Evolutionary conservation across 345 rosid genomes (phyloP).

Genomic region (Camelina neglecta): DNA sequence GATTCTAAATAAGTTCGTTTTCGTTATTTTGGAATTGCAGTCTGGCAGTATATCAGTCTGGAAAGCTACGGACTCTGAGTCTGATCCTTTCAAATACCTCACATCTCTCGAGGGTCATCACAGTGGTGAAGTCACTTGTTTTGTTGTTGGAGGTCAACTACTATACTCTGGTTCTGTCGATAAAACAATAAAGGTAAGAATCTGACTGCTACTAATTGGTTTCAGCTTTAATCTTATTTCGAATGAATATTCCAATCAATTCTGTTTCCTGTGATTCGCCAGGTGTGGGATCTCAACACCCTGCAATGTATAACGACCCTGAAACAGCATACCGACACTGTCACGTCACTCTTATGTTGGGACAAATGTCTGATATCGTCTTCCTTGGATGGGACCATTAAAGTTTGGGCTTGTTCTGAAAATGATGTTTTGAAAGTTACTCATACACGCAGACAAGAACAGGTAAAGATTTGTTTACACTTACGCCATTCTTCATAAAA

Average conservation of each 20-base stretch:
- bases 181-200: slow-evolving; percentile 50
- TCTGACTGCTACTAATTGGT: slow-evolving; percentile 23
- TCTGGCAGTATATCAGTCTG: slow-evolving; percentile 58
- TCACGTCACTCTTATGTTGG: slow-evolving; percentile 69
- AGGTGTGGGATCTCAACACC: slow-evolving; percentile 66
- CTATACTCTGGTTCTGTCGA: slow-evolving; percentile 62
- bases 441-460: slow-evolving; percentile 44
- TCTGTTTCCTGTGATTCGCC: not conserved
- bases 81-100: slow-evolving; percentile 47
- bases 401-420: slow-evolving; percentile 52
- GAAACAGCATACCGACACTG: slow-evolving; percentile 52
- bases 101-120: slow-evolving; percentile 51
- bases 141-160: slow-evolving; percentile 42
- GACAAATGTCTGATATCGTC: slow-evolving; percentile 58
- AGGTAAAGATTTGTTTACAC: slow-evolving; percentile 23
- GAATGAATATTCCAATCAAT: not conserved
- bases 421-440: slow-evolving; percentile 45
- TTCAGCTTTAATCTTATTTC: slow-evolving; percentile 31
- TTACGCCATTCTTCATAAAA: not conserved
- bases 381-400: slow-evolving; percentile 59
- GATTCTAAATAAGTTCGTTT: not conserved
- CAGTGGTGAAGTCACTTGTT: slow-evolving; percentile 44
- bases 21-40: slow-evolving; percentile 32
- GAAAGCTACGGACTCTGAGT: slow-evolving; percentile 46
- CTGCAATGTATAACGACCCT: slow-evolving; percentile 50